Base-by-base conservation (phyloP, 108 stramenopile genomes). In the Cylindrotheca closterium region DNA sequence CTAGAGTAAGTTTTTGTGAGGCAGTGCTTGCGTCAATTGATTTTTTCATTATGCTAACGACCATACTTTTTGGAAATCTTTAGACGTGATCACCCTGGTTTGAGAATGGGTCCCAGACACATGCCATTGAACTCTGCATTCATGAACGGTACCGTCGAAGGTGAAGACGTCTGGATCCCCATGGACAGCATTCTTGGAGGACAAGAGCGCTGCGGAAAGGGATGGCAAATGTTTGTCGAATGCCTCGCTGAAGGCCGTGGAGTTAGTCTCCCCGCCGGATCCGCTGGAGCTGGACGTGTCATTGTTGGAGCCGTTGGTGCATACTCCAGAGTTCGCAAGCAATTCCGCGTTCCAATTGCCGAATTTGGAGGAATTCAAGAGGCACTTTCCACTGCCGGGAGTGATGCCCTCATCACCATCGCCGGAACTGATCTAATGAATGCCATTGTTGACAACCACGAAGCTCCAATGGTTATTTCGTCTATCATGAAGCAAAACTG, bases 201-300 rank as follows among this genome's bases (percentile, higher is more conserved):
- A 50, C 96, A 96, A 77, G 92, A 96, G 68, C 78, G 89, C 51
- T 96, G 96, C 60, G 98, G 98, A 56, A 95, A 88, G 68, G 98
- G 98, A 52, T 98, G 98, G 98, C 92, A 98, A 75, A 97, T 98
- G 98, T 96, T 98, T 73, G 96, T 98, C 32, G 98, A 98, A 63
- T 98, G 98, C 75, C 75, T 98, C 42, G 98, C 98, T 21, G 98
- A 98, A 83, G 98, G 98, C 63, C 91, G 98, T 51, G 95, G 95
- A 28, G 92, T 98, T 22, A 92, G 89, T 65, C 81, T 98, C 52
- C 98, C 98, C 37, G 98, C 98, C 47, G 93, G 93, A 59, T 86
- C 93, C 55, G 91, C 93, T 42, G 96, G 94, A n/a, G 89, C 92
- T 30, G 93, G 85, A 1, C 86, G 93, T 60, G 71, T 63, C 63